Base-by-base conservation (phyloP, 139 green algal genomes). In the Nannochloris sp. region DNA sequence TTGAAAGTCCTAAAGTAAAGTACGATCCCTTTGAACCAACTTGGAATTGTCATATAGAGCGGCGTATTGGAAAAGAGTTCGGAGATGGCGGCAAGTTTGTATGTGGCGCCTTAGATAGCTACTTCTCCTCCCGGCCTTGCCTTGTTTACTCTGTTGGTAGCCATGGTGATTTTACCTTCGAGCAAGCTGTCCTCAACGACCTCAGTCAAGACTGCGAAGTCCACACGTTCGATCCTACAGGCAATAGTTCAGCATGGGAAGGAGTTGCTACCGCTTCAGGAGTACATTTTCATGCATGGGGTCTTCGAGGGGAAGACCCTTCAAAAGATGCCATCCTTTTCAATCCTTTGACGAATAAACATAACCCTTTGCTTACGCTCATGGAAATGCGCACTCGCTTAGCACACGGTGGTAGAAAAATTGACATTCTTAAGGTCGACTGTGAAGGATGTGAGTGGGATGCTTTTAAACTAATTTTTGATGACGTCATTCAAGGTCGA, bases 1-100 rank as follows among this genome's bases (percentile, higher is more conserved):
- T n/a, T n/a, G n/a, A n/a, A n/a, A 45, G 37, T 45, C 9, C 9
- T n/a, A 45, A 45, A 12, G 12, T 12, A 12, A 12, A 9, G 12
- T 64, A 64, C 24, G 56, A 64, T 42, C 23, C 56, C 15, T 64
- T 54, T 48, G 56, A 64, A 42, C 23, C 56, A 9, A 14, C n/a
- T n/a, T 64, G 10, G 15, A 51, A 6, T 14, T 64, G 56, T 48
- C 23, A 12, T 12, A 38, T 7, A 14, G 56, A 64, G 64, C 1
- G 35, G 33, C 32, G 53, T 34, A 19, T 57, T 29, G 31, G 53
- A 29, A 32, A 48, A 61, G 6, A 42, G 35, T 36, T 71, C 46
- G 54, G 61, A 2, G 61, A 68, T 35, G 61, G 61, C n/a, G 61
- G 61, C 42, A 68, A 68, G 42, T 68, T 62, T 10, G 45, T 68